Evolutionary conservation across 2,329 filamentous ascomycete species (phyloP), one percentile per base, ranked within the genome.

Genomic region (Aspergillus fischeri): DNA sequence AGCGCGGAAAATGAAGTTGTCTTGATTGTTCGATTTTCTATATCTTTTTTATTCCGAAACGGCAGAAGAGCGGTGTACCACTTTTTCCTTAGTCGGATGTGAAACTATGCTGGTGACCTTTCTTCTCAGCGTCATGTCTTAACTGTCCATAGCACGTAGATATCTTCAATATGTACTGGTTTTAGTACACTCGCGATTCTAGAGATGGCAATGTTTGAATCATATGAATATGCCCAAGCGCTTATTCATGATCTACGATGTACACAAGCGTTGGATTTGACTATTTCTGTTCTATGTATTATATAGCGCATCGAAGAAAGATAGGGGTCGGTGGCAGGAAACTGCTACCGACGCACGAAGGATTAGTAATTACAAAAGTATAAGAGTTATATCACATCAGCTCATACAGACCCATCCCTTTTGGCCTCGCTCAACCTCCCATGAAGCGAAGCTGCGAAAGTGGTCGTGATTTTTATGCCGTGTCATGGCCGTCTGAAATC

Each of bases 1-100:
- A 60, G 58, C 59, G 58, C 58, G 57, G 63, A 58, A 62, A 65
- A 63, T 60, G 52, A 61, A 60, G 58, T 52, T 59, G 52, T 58
- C 38, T 50, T 49, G 17, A 45, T 35, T 49, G 10, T 35, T 48
- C 25, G 29, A 20, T 35, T n/a, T 51, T 53, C 45, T 17, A 17
- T 49, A 38, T 24, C 35, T 27, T 21, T 35, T 53, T 20, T 20
- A 47, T 47, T 47, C 25, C 14, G 44, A 47, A 47, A 47, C 44
- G 44, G 44, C 29, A 35, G 27, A 35, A 29, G 27, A 50, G 27
- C 49, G 29, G 11, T 51, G 21, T 51, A 38, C 35, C 21, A 38
- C 35, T 6, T 25, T 25, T 38, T 45, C n/a, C 21, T 17, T 20
- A 38, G 14, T 41, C 44, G n/a, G 11, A 47, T 47, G 20, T 47